Percentiles rank a stretch among this genome's conserved stretches.
Conservation (phyloP, 116 monocot species). For the Dioscorea cayenensis region DNA sequence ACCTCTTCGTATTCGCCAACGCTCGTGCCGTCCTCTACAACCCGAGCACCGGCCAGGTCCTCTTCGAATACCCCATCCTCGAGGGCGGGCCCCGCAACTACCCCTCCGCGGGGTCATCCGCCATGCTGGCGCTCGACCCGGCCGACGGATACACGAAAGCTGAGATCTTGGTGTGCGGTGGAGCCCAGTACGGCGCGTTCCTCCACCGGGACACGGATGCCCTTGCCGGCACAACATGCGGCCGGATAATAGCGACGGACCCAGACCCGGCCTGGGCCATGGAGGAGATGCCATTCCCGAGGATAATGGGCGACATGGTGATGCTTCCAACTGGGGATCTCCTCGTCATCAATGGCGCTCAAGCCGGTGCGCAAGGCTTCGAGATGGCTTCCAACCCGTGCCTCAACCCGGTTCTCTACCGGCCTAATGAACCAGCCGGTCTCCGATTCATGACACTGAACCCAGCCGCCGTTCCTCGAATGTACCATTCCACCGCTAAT, state of each 20-base stretch:
- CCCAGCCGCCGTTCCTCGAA: conserved; percentile 44
- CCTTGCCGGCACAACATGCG: conserved; percentile 40
- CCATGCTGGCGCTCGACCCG: conserved; percentile 41
- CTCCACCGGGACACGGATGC: conserved; percentile 22
- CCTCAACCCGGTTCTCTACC: conserved; percentile 59
- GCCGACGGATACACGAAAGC: conserved; percentile 20
- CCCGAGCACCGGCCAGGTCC: conserved; percentile 28
- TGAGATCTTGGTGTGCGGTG: conserved; percentile 64
- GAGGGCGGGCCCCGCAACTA: conserved; percentile 54
- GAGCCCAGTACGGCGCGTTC: conserved; percentile 41
- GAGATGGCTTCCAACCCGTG: conserved; percentile 47
- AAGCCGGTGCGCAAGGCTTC: conserved; percentile 58
- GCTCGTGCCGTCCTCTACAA: conserved; percentile 29
- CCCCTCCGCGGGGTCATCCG: conserved; percentile 67
- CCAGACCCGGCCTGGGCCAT: conserved; percentile 35
- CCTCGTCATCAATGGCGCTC: conserved; percentile 65
- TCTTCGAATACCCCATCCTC: conserved; percentile 46
- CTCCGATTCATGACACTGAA: conserved; percentile 57
- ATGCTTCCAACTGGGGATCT: conserved; percentile 66
- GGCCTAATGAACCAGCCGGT: conserved; percentile 45
- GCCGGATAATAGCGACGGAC: conserved; percentile 47
- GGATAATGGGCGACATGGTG: conserved; percentile 86
- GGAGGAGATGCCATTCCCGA: conserved; percentile 58
- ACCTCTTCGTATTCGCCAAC: conserved; percentile 49
- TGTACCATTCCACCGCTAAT: conserved; percentile 78